Evolutionary conservation across 768 basidiomycete species (phyloP), one percentile per base, ranked within the genome.

Genomic region (Tylopilus rubrobrunneus): DNA sequence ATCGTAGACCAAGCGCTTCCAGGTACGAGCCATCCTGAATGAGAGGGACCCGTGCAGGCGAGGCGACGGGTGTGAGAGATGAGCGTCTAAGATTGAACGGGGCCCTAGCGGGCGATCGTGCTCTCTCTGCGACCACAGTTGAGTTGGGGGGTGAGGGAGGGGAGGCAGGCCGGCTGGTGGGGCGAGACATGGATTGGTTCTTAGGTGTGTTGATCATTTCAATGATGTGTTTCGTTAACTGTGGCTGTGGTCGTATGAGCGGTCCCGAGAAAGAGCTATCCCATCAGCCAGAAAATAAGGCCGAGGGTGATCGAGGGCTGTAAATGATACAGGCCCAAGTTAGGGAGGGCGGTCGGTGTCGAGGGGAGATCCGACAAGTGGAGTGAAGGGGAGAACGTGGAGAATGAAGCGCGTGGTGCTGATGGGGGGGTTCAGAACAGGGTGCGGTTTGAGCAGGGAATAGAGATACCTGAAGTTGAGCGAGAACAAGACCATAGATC

Each of bases 261-360:
- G 63, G 49, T 57, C 49, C 51, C 36, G 56, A 40, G 23, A 59
- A 49, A 59, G 48, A 66, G 51, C 71, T 76, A 78, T 79, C 77
- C 78, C 79, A 77, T 77, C 46, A 62, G 68, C 56, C 37, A 45
- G 42, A 23, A 31, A 59, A 52, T 40, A 37, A 43, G 45, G 11
- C 11, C 15, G 27, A 48, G 36, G 23, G 34, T 41, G 57, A 33
- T 43, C 23, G 23, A 28, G 62, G 48, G 56, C 53, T 57, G 57
- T 44, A 53, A 62, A 56, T 51, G 56, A 41, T 23, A 41, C 36
- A 31, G 66, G 71, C 71, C 73, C 25, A 25, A 25, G 25, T 81
- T 86, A 91, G 79, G 89, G 89, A 66, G 89, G 89, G 59, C 84
- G 76, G 78, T 91, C 87, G 49, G 81, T 82, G 80, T 83, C 83